phyloP scores from a whole-genome alignment of 2,329 filamentous ascomycete species.

The Fusarium praegraminearum region DNA sequence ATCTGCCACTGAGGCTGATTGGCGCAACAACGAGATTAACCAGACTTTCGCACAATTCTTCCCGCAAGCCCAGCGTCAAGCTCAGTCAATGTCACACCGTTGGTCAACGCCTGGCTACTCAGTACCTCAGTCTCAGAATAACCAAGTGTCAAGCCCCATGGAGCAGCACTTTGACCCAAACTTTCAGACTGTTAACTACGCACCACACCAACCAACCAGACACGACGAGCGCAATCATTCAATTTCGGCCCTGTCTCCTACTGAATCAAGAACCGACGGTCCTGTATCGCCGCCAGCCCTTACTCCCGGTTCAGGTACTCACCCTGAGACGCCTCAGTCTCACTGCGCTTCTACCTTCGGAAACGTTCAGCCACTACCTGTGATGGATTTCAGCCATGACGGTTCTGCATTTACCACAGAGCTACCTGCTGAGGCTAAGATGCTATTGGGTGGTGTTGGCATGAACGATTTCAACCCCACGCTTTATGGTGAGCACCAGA shows the following conservation, averaged over 20 bases:
- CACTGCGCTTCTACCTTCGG: conserved; percentile 37
- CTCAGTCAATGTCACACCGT: conserved; percentile 43
- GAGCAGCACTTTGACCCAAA: conserved; percentile 37
- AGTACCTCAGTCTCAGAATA: conserved; percentile 19
- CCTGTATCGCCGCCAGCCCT: conserved; percentile 46
- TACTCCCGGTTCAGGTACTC: conserved; percentile 47
- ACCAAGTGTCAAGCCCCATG: conserved; percentile 28
- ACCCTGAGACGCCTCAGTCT: conserved; percentile 40
- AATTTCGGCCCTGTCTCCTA: conserved; percentile 33
- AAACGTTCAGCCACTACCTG: conserved; percentile 34
- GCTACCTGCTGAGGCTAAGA: conserved; percentile 57
- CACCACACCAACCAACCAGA: conserved; percentile 14
- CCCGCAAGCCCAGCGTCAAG: conserved; percentile 52
- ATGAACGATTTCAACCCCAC: conserved; percentile 19
- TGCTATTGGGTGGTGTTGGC: conserved; percentile 49
- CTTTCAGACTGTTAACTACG: conserved; percentile 46
- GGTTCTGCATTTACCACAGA: conserved; percentile 58
- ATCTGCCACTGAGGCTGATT: conserved; percentile 52
- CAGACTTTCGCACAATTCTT: conserved; percentile 61
- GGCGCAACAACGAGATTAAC: conserved; percentile 61
- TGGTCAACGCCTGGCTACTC: conserved; percentile 40
- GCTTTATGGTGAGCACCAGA: conserved; percentile 25
- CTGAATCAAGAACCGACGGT: conserved; percentile 27
- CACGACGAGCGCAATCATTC: conserved; percentile 35
- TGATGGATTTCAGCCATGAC: conserved; percentile 37